Conservation (phyloP, 2,329 filamentous ascomycete genomes). For the Penicillium sp. region DNA sequence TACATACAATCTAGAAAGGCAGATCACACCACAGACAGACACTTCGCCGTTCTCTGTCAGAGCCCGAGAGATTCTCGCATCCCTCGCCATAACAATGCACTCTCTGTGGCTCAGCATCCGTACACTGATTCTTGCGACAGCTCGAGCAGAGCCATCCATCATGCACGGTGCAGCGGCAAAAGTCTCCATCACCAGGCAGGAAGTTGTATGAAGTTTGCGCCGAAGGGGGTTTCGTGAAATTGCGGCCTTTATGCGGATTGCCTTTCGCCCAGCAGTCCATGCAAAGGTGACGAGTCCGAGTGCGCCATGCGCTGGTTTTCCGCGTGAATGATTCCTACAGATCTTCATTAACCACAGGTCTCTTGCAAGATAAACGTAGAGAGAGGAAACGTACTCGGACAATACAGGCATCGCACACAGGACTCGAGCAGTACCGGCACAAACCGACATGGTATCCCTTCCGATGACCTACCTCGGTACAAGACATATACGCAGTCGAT, state of each 20-base stretch:
- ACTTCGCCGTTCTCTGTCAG: constrained; percentile 23
- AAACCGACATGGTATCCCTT: constrained; percentile 19
- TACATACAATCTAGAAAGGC: constrained; percentile 4
- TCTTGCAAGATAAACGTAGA: background rate
- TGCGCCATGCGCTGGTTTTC: constrained; percentile 25
- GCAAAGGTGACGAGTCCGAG: constrained; percentile 27
- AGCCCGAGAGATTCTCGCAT: constrained; percentile 19
- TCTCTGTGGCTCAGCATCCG: constrained; percentile 17
- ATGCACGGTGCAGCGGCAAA: constrained; percentile 24
- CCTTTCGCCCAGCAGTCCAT: constrained; percentile 25
- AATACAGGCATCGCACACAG: constrained; percentile 29
- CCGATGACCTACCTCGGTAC: constrained; percentile 23
- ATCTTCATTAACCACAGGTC: background rate
- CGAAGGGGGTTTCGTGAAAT: constrained; percentile 17
- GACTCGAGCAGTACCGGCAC: constrained; percentile 27
- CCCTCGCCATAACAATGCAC: constrained; percentile 22
- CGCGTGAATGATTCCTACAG: constrained; percentile 24
- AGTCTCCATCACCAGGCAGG: constrained; percentile 17
- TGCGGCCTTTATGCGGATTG: constrained; percentile 21
- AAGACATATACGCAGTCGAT: constrained; percentile 19
- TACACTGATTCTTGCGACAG: constrained; percentile 26
- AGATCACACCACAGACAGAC: constrained; percentile 31
- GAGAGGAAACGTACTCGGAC: constrained; percentile 18
- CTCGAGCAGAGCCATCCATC: constrained; percentile 26
- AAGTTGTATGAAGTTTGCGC: constrained; percentile 14